These are phyloP conservation scores for Aureobasidium sp. DNA, from an alignment of 2,329 filamentous ascomycete genomes.

Conservation along the genomic window DNA sequence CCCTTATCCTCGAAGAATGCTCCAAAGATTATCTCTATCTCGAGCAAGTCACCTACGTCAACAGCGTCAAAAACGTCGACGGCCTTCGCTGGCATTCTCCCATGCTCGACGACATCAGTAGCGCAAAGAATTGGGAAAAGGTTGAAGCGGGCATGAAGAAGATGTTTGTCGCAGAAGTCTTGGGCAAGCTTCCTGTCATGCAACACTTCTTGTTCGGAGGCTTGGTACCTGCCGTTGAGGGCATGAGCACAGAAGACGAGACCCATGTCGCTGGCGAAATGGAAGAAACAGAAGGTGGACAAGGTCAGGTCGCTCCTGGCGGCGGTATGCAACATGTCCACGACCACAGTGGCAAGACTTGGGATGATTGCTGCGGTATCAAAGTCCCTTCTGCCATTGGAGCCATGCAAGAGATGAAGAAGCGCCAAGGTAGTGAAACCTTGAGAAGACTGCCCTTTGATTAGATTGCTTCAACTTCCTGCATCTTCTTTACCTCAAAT, in stretches of 20 bases:
- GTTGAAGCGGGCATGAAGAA: slow-evolving; percentile 91
- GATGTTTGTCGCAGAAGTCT: slow-evolving; percentile 91
- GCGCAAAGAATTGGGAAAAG: slow-evolving; percentile 83
- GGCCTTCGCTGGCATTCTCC: slow-evolving; percentile 93
- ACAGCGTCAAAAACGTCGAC: slow-evolving; percentile 92
- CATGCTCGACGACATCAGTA: slow-evolving; percentile 96
- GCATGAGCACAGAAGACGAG: slow-evolving; percentile 65
- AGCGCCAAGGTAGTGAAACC: slow-evolving; percentile 55
- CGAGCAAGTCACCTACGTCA: slow-evolving; percentile 87
- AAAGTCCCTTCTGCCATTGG: slow-evolving; percentile 92
- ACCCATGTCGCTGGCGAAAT: slow-evolving; percentile 41
- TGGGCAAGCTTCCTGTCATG: slow-evolving; percentile 94
- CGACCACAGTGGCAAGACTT: slow-evolving; percentile 38
- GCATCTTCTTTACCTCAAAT: background rate
- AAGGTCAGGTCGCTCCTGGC: slow-evolving; percentile 57
- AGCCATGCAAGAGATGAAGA: slow-evolving; percentile 81
- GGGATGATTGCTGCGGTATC: slow-evolving; percentile 97
- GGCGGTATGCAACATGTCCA: slow-evolving; percentile 55
- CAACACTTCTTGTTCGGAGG: slow-evolving; percentile 95
- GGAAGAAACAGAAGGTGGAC: slow-evolving; percentile 43
- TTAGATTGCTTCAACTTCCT: slow-evolving; percentile 32
- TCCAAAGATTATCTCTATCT: slow-evolving; percentile 80
- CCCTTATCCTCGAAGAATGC: slow-evolving; percentile 80
- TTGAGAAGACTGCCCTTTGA: slow-evolving; percentile 77
- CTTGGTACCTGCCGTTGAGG: slow-evolving; percentile 69